Evolutionary conservation across 2,329 filamentous ascomycete genomes (phyloP).

Genomic region (Scedosporium aurantiacum): DNA sequence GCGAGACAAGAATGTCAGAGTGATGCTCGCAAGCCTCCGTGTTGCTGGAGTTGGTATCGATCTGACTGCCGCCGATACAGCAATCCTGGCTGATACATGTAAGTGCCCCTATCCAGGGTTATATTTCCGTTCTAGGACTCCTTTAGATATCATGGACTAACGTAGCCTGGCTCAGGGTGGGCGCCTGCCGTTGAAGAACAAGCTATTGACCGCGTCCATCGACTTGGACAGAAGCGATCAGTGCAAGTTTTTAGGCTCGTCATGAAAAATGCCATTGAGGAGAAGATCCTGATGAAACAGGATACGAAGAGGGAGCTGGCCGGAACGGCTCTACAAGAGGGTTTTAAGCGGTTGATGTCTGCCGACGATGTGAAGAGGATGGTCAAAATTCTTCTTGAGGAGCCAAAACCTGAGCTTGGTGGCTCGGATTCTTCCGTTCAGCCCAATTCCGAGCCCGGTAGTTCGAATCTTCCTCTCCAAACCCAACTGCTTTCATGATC

Average conservation of each 20-base stretch:
- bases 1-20: conserved; percentile 52
- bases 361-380: neutral
- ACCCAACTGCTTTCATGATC: too few species aligned
- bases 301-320: conserved; percentile 69
- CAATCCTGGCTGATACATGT: conserved; percentile 71
- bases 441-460: too few species aligned
- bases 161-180: conserved; percentile 48
- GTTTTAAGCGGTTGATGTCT: conserved; percentile 23
- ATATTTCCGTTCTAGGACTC: neutral
- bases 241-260: conserved; percentile 74
- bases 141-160: neutral
- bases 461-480: too few species aligned
- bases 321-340: conserved; percentile 69
- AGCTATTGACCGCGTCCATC: conserved; percentile 77
- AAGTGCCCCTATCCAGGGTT: conserved; percentile 16
- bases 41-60: conserved; percentile 83
- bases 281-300: conserved; percentile 69
- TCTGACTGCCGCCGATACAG: conserved; percentile 74
- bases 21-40: conserved; percentile 71
- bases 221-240: conserved; percentile 68
- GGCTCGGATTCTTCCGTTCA: too few species aligned
- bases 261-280: conserved; percentile 71
- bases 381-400: neutral
- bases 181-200: conserved; percentile 88
- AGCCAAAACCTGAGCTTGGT: neutral